Evolutionary conservation across 371 early-diverging fungal species (phyloP), one percentile per base, ranked within the genome.

Genomic region (Syncephalastrum racemosum): DNA sequence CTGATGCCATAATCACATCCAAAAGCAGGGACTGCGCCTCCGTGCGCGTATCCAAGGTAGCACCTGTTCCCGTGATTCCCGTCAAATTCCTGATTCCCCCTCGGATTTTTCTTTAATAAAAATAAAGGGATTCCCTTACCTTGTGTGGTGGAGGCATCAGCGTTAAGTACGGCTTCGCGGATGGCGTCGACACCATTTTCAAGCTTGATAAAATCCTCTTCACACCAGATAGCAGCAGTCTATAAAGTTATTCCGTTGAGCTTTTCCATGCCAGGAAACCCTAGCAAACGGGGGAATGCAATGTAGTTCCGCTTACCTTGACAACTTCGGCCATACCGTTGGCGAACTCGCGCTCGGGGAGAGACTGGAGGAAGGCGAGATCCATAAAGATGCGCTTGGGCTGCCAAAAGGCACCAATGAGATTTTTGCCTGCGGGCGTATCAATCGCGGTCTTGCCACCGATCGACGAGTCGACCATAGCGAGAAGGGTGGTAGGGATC

Each of bases 371-470:
- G 57, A 93, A 92, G 24, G 81, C 69, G 42, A 94, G 69, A 75
- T 97, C 97, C 68, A 96, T 93, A 67, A 86, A 97, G 54, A 96
- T 90, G 47, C 92, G 88, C 68, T 87, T 81, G 7, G 98, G 98
- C 69, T 97, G 98, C 90, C 96, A 95, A 75, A 98, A 98, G 15
- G 95, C 89, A 44, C 98, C 98, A 54, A 98, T 86, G 50, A 97
- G 77, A 73, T 98, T 98, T 78, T 98, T 98, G 53, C 97, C 98
- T 25, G 87, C 86, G 4, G 94, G 93, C 0, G 93, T 92, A 73
- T 98, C 98, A 47, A 98, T 87, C 0, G 96, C 98, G 0, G 97
- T 97, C 80, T 98, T 98, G 46, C 98, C 98, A 58, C 98, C 98
- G 53, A 98, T 91, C 4, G 95, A 92, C 13, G 95, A 94, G 71